Evolutionary conservation across 164 flowering plant species (phyloP), one percentile per base, ranked within the genome.

Genomic region (Annona cherimola): DNA sequence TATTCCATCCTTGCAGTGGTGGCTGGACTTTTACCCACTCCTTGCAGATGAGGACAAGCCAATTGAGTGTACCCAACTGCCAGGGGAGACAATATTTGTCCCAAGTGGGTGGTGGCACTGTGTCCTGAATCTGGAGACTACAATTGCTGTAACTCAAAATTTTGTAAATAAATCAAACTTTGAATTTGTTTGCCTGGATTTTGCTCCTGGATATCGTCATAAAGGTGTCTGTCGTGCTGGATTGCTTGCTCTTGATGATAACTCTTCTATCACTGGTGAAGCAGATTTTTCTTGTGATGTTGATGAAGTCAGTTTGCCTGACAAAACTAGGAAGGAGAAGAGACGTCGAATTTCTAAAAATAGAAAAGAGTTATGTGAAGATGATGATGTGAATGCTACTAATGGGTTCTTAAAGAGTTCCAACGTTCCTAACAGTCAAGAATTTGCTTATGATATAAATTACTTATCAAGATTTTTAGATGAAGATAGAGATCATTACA

Each of bases 31-130:
- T 83, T 95, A 95, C 78, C 99, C 99, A 5, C 91, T 90, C 76
- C 96, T 95, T 77, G 82, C 91, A 46, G 97, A 88, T 42, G 86
- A 88, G 72, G 93, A 95, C 79, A 95, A 88, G 83, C 99, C 99
- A 57, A 86, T 95, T 45, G 99, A 92, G 80, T 87, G 89, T 73
- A 95, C 98, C 9, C 99, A 92, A 73, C 80, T 90, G 65, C 99
- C 99, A 55, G 99, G 99, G 5, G 99, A 95, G 82, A 95, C 99
- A 44, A 95, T 95, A 77, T 91, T 77, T 85, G 98, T 95, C 72
- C 99, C 99, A 35, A 95, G 93, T 80, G 99, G 99, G 18, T 95
- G 99, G 99, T 95, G 99, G 99, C 99, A 95, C 72, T 95, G 99
- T 81, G 90, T 95, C 69, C 86, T 95, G 50, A 95, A 95, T 81